Evolutionary conservation across 2,329 filamentous ascomycete genomes (phyloP), one percentile per base, ranked within the genome.

Genomic region (Phaeosphaeriaceae sp.): DNA sequence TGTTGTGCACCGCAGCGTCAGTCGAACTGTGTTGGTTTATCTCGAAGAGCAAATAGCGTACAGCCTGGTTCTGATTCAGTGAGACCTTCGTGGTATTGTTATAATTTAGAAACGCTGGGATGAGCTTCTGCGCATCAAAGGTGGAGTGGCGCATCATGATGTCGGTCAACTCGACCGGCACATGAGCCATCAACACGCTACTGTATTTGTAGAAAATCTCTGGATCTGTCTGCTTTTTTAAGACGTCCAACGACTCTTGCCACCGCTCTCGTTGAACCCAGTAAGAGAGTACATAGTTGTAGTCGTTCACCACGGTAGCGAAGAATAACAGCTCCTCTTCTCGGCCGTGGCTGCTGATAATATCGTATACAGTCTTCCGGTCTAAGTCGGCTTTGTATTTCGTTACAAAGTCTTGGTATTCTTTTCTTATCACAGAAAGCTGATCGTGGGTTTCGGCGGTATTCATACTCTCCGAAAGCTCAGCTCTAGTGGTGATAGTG

Each of bases 141-240:
- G 92, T 90, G 4, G 85, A 81, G 68, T 97, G 93, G 29, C 94
- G 85, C 89, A 96, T 97, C 66, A 99, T 77, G 28, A 99, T 92
- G 61, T 99, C 93, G n/a, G 97, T 89, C 18, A 96, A 79, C 43
- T 96, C 92, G 5, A 87, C 83, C 0, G 93, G 86, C 3, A 87
- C 87, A 68, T 97, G 90, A 13, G 87, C 88, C 88, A 99, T 96
- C 39, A 99, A 82, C n/a, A 97, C 92, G 65, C 88, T 96, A 77
- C 91, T 94, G 73, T 97, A 97, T 56, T 90, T 88, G 78, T 97
- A 97, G 75, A 97, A 99, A 37, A 96, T 90, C 42, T 96, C 91
- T 0, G 90, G 85, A 42, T 96, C 89, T 4, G 87, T 96, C 75
- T 99, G 94, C 73, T 89, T 92, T 77, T 97, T 96, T 43, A 99